A percentile compares a stretch with the other conserved stretches of the same genome.
phyloP scores from a whole-genome alignment of 139 green algal genomes.

The Chlamydomonas sp. region DNA sequence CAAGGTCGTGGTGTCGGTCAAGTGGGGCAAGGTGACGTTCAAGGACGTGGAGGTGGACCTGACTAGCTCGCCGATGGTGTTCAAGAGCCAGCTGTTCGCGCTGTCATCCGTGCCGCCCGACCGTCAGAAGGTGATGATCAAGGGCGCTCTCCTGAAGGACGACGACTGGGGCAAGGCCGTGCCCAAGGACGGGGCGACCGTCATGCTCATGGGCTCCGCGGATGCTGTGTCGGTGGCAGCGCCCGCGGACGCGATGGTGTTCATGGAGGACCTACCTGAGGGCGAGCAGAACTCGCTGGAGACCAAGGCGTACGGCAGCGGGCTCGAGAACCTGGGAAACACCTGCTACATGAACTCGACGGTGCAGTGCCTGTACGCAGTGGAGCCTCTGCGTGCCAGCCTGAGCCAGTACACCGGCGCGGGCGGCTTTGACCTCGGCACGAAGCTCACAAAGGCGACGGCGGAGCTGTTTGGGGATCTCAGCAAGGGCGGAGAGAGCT shows the following conservation, averaged over 20 bases:
- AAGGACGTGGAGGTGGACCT: slow-evolving; percentile 82
- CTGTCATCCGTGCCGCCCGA: slow-evolving; percentile 80
- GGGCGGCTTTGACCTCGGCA: slow-evolving; percentile 6
- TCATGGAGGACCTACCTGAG: slow-evolving; percentile 93
- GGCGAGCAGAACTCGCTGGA: slow-evolving; percentile 57
- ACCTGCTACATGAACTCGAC: slow-evolving; percentile 99
- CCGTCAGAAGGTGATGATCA: slow-evolving; percentile 83
- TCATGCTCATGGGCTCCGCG: slow-evolving; percentile 97
- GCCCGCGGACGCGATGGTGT: slow-evolving; percentile 58
- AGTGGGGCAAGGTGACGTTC: slow-evolving; percentile 89
- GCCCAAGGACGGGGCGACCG: slow-evolving; percentile 73
- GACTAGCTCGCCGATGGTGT: slow-evolving; percentile 60
- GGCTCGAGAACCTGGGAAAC: slow-evolving; percentile 93
- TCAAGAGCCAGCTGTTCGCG: slow-evolving; percentile 95
- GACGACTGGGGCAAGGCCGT: slow-evolving; percentile 78
- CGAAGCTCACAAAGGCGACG: slow-evolving; percentile 10
- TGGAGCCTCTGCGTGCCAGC: slow-evolving; percentile 34
- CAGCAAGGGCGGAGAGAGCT: slow-evolving; percentile 44
- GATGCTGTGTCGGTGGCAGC: slow-evolving; percentile 62
- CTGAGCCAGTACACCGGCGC: too few relatives aligned
- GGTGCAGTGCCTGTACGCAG: slow-evolving; percentile 76
- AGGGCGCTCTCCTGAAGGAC: slow-evolving; percentile 89
- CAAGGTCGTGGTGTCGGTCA: slow-evolving; percentile 72
- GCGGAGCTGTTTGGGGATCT: slow-evolving; percentile 74
- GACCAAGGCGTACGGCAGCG: slow-evolving; percentile 64